Base-by-base conservation (phyloP, 352 stramenopile genomes). In the Phytophthora tubulina region DNA sequence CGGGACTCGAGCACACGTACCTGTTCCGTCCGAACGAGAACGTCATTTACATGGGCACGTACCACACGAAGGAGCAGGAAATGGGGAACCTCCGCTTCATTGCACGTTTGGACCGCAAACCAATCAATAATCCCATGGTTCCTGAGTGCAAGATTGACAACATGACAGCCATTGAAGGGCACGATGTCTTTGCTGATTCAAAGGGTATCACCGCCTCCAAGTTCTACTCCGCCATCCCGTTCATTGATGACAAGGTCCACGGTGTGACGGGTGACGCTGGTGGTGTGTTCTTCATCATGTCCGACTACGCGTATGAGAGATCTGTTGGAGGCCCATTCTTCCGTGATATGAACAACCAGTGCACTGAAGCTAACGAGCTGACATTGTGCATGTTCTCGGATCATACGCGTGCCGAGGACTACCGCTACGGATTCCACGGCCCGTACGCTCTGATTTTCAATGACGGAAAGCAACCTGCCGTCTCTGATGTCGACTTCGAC, bases 271-370 rank as follows among this genome's bases (percentile, higher is more conserved):
- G 74, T 0, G 63, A 81, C 3, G 58, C 73, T 11, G 79, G 76
- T 2, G 81, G 81, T 6, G 76, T 86, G 11, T 89, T 80, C 59
- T 89, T 86, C 50, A 74, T 89, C 42, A 76, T 86, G 63, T 84
- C 77, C 13, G 64, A 81, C 41, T 63, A 70, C 33, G 77, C 69
- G 15, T 86, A 85, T 65, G 81, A 89, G 64, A 84, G 73, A 21
- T 89, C 81, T 14, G 80, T 71, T 33, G 67, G 75, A 8, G 81
- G 81, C 0, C 81, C 81, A 11, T 89, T 87, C 70, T 87, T 81
- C 72, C 77, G 79, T 9, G 81, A 89, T 55, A 87, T 89, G 63
- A 89, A 89, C 67, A 89, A 87, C 72, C 75, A 89, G 69, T 81
- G 78, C 53, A 78, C 69, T 7, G 70, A 73, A 7, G 77, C 77